Evolutionary conservation across 2,329 filamentous ascomycete species (phyloP).

Genomic region (Colletotrichum cereale): DNA sequence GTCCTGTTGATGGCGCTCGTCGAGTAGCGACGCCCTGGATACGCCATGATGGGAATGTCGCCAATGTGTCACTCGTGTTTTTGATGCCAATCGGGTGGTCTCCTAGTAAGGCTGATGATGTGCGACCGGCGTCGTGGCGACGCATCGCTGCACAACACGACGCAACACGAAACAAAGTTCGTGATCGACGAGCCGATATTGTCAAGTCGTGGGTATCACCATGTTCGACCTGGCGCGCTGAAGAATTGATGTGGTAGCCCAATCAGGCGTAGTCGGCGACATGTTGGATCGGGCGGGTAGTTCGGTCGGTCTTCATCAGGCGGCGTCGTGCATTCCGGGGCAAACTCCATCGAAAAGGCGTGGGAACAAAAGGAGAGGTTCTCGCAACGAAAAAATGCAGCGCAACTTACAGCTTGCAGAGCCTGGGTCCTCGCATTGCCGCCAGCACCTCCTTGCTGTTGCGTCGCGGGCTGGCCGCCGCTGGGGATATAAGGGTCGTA

Average conservation of each 20-base stretch:
- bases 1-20: neutral
- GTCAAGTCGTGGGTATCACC: neutral
- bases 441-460: slow-evolving; percentile 55
- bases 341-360: neutral
- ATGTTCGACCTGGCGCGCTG: neutral
- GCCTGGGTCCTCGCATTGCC: slow-evolving; percentile 70
- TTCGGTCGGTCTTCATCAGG: slow-evolving; percentile 37
- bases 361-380: slow-evolving; percentile 13
- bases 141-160: neutral
- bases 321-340: slow-evolving; percentile 25
- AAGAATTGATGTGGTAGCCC: slow-evolving; percentile 12
- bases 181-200: neutral
- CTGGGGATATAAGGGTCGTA: slow-evolving; percentile 93
- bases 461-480: slow-evolving; percentile 67
- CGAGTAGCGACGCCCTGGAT: too few relatives aligned
- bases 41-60: neutral
- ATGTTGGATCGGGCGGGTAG: slow-evolving; percentile 24
- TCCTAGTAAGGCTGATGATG: neutral
- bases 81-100: neutral
- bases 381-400: slow-evolving; percentile 26
- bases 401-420: slow-evolving; percentile 84
- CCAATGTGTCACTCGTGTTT: neutral
- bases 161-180: neutral
- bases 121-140: neutral
- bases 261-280: slow-evolving; percentile 29